phyloP scores from a whole-genome alignment of 2,329 filamentous ascomycete genomes.

The Cytospora piceicola region DNA sequence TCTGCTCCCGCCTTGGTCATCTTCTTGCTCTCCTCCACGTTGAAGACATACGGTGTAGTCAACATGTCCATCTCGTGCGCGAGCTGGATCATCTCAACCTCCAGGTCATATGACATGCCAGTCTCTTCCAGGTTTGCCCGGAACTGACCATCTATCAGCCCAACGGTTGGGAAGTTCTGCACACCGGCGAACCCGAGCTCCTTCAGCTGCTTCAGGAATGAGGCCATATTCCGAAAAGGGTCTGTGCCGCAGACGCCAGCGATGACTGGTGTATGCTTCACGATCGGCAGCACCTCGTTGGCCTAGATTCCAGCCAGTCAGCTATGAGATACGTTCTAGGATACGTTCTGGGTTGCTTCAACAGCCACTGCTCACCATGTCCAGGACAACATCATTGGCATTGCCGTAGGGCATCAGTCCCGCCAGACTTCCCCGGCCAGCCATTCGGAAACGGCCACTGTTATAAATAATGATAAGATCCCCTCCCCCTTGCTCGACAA shows the following conservation, averaged over 20 bases:
- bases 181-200: constrained; percentile 69
- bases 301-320: constrained; percentile 45
- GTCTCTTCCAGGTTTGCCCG: constrained; percentile 71
- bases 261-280: constrained; percentile 66
- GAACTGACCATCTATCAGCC: constrained; percentile 70
- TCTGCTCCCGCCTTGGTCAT: constrained; percentile 71
- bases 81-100: constrained; percentile 68
- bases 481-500: constrained; percentile 68
- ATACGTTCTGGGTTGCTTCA: neutral
- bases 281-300: constrained; percentile 67
- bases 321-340: neutral
- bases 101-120: constrained; percentile 68
- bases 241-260: constrained; percentile 74
- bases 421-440: constrained; percentile 68
- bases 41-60: constrained; percentile 74
- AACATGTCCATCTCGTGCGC: constrained; percentile 64
- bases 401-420: constrained; percentile 74
- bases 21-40: constrained; percentile 59
- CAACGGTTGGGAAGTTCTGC: constrained; percentile 76
- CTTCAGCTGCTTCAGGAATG: constrained; percentile 63
- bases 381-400: constrained; percentile 70
- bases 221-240: constrained; percentile 65
- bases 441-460: constrained; percentile 74
- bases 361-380: constrained; percentile 56
- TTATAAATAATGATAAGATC: constrained; percentile 77